These are phyloP conservation scores for Grifola frondosa DNA, from an alignment of 1,284 basidiomycete species.

Conservation along the genomic window DNA sequence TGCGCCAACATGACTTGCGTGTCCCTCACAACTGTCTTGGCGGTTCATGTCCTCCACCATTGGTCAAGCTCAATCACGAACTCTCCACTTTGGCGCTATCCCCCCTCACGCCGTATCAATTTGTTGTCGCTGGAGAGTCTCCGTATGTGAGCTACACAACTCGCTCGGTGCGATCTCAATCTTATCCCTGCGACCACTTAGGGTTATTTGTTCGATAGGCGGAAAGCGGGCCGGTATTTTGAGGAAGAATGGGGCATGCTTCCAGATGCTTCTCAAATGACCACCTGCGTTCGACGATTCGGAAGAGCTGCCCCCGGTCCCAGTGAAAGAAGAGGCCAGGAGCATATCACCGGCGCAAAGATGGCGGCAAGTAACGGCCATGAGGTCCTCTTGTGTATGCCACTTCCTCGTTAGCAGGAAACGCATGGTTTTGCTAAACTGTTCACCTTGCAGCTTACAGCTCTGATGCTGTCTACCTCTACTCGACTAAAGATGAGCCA, in stretches of 20 bases:
- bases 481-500: constrained; percentile 74
- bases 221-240: constrained; percentile 68
- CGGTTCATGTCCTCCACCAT: constrained; percentile 62
- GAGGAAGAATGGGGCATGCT: constrained; percentile 74
- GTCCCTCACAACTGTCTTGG: constrained; percentile 59
- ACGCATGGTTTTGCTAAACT: constrained; percentile 2
- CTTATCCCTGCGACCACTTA: constrained; percentile 29
- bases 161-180: not conserved
- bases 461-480: constrained; percentile 78
- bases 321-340: constrained; percentile 37
- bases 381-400: constrained; percentile 66
- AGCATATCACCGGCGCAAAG: constrained; percentile 79
- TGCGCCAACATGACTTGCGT: constrained; percentile 87
- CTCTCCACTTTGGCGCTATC: constrained; percentile 69
- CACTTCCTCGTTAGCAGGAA: not conserved
- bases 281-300: constrained; percentile 85
- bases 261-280: constrained; percentile 46
- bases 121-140: constrained; percentile 74
- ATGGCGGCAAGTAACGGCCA: constrained; percentile 78
- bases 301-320: constrained; percentile 50
- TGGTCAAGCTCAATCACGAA: constrained; percentile 59
- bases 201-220: constrained; percentile 88
- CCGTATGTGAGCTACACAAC: constrained; percentile 52
- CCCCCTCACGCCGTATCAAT: constrained; percentile 68
- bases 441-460: constrained; percentile 59